Evolutionary conservation across 2,329 filamentous ascomycete species (phyloP).

Genomic region (Grosmannia huntii): DNA sequence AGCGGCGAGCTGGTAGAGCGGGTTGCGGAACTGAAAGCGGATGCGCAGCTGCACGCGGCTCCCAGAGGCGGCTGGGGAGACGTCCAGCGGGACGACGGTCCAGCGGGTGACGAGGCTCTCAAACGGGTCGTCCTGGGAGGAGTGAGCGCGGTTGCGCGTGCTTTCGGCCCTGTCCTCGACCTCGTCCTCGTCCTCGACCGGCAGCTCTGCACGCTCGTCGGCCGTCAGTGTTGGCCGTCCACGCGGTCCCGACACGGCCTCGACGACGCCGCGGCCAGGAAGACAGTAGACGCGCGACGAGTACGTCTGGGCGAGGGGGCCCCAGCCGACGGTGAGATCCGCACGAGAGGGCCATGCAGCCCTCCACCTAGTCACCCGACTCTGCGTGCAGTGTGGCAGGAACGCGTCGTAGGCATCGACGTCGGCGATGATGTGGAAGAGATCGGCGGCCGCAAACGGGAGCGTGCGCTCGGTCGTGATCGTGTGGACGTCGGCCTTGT

Average conservation of each 20-base stretch:
- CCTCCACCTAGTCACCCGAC: constrained; percentile 63
- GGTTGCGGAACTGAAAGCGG: constrained; percentile 75
- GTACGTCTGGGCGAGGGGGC: constrained; percentile 72
- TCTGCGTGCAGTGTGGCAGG: constrained; percentile 79
- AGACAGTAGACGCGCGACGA: constrained; percentile 69
- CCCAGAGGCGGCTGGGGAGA: constrained; percentile 22
- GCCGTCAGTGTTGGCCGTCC: constrained; percentile 26
- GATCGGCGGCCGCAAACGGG: constrained; percentile 53
- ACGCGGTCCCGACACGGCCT: constrained; percentile 53
- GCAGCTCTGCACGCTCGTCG: constrained; percentile 16
- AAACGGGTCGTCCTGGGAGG: constrained; percentile 36
- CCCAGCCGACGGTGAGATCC: constrained; percentile 75
- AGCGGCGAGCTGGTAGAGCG: constrained; percentile 75
- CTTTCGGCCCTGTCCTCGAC: background rate
- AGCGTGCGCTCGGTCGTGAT: constrained; percentile 65
- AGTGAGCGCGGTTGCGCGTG: background rate
- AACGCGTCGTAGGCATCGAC: constrained; percentile 74
- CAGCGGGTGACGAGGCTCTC: constrained; percentile 57
- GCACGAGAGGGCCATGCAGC: constrained; percentile 55
- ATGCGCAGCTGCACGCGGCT: constrained; percentile 69
- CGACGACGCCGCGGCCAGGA: constrained; percentile 48
- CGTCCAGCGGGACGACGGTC: constrained; percentile 40
- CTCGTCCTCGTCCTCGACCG: constrained; percentile 3
- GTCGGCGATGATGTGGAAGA: constrained; percentile 83
- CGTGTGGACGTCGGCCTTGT: constrained; percentile 32